Base-by-base conservation (phyloP, 2,329 filamentous ascomycete genomes). In the Phyllosticta citriasiana region DNA sequence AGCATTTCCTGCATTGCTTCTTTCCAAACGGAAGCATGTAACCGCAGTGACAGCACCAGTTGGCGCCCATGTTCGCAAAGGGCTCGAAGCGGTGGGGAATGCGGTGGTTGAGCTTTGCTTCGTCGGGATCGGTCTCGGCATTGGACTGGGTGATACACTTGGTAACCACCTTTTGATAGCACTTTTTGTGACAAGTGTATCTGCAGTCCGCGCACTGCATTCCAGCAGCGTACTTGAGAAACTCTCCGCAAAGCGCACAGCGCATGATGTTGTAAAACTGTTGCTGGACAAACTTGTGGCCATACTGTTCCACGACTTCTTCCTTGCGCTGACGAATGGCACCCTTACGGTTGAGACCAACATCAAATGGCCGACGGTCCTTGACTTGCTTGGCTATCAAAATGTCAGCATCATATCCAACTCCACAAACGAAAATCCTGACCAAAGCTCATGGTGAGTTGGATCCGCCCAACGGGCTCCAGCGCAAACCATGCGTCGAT, bases 191-290 rank as follows among this genome's bases (percentile, higher is more conserved):
- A 76, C 94, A 99, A 50, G 93, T 97, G 78, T 97, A 97, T 78
- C 97, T 97, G 88, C 94, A 99, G 77, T 99, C 94, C 66, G 95
- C 89, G 76, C 94, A 99, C 78, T 99, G 94, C 93, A 99, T 99
- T 64, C 94, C 94, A 24, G 94, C 90, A 56, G 93, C 95, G 73
- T 97, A 97, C 73, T 97, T 99, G 77, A 99, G 87, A 71, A 99
- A 97, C 67, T 99, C 94, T 63, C 92, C 94, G 73, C 94, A 99
- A 40, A 97, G 85, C 14, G 94, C 94, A 76, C 94, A 99, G 64
- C 94, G 93, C 94, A 99, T 99, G 72, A 99, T 97, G 82, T 97
- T 99, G 86, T 97, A 99, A 76, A 99, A 99, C 74, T 97, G 94
- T 74, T 97, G 92, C 71, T 94, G 89, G 61, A 97, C 88, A 72